phyloP scores from a whole-genome alignment of 768 basidiomycete genomes.

The Kwoniella europaea region DNA sequence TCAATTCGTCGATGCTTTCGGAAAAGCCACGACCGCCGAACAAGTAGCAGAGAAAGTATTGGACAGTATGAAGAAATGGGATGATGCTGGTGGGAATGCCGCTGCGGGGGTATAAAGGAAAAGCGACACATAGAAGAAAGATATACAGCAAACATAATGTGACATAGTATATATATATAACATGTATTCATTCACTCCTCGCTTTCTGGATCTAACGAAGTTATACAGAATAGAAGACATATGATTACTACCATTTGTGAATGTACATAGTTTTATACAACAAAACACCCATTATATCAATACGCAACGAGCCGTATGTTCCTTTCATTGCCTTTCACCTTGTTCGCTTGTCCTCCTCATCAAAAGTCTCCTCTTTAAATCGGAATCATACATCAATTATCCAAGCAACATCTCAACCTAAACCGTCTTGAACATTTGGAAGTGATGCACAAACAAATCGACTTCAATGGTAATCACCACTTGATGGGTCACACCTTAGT shows the following conservation, averaged over 20 bases:
- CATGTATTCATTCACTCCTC: slow-evolving; percentile 2
- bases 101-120: slow-evolving; percentile 37
- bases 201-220: not conserved
- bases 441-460: too few species aligned
- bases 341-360: too few species aligned
- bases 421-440: too few species aligned
- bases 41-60: slow-evolving; percentile 65
- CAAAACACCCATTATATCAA: too few species aligned
- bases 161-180: not conserved
- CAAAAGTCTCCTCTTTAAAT: too few species aligned
- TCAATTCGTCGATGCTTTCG: slow-evolving; percentile 94
- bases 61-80: slow-evolving; percentile 60
- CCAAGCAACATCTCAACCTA: too few species aligned
- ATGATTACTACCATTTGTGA: not conserved
- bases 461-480: not conserved
- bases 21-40: slow-evolving; percentile 73
- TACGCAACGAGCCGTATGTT: too few species aligned
- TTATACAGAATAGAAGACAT: not conserved
- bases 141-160: not conserved
- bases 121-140: not conserved
- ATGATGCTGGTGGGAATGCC: slow-evolving; percentile 49
- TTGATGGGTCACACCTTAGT: not conserved
- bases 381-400: too few species aligned
- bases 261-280: too few species aligned
- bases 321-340: too few species aligned